Evolutionary conservation across 1,139 yeast genomes (phyloP).

Genomic region (Komagataea norvegica): DNA sequence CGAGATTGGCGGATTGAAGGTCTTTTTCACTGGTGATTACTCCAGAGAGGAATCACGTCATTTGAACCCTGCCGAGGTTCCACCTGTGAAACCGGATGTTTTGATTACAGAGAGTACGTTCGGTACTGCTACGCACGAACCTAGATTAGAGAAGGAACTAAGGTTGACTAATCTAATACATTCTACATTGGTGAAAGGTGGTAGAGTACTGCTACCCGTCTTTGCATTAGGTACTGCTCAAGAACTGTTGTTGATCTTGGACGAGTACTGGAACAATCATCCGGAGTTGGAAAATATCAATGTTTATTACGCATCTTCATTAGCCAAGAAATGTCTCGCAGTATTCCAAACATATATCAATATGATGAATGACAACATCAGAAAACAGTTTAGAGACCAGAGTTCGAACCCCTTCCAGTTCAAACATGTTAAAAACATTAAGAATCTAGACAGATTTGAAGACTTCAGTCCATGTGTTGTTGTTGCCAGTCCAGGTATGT

Average conservation of each 20-base stretch:
- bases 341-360: slow-evolving; percentile 95
- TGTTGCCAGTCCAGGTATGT: slow-evolving; percentile 97
- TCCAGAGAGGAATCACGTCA: slow-evolving; percentile 95
- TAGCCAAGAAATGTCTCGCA: slow-evolving; percentile 95
- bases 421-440: slow-evolving; percentile 75
- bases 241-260: slow-evolving; percentile 80
- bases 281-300: slow-evolving; percentile 78
- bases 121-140: slow-evolving; percentile 97
- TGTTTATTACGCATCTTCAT: slow-evolving; percentile 85
- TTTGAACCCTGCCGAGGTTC: slow-evolving; percentile 91
- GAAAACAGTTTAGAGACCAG: slow-evolving; percentile 72
- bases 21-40: slow-evolving; percentile 92
- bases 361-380: slow-evolving; percentile 92
- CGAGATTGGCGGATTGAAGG: slow-evolving; percentile 88
- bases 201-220: slow-evolving; percentile 87
- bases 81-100: slow-evolving; percentile 83
- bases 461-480: slow-evolving; percentile 96
- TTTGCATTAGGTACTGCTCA: slow-evolving; percentile 97
- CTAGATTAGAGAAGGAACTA: slow-evolving; percentile 77
- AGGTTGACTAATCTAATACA: slow-evolving; percentile 79
- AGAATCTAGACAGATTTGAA: slow-evolving; percentile 77
- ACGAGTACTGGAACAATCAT: slow-evolving; percentile 89
- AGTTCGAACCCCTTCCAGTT: slow-evolving; percentile 85
- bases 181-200: slow-evolving; percentile 81
- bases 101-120: slow-evolving; percentile 93